phyloP scores from a whole-genome alignment of 805 yeast species.

The Groenewaldozyma salmanticensis region DNA sequence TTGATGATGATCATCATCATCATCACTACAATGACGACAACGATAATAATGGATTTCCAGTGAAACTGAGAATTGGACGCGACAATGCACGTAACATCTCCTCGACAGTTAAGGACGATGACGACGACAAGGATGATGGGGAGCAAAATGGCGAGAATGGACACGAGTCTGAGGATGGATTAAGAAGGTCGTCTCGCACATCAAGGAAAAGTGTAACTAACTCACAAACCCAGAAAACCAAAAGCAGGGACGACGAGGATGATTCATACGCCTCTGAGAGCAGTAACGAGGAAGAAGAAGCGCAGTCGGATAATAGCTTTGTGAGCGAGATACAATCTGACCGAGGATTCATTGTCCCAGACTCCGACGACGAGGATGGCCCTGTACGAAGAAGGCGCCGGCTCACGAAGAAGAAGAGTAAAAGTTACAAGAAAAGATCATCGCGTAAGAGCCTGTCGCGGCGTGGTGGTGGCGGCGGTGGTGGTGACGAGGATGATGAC shows the following conservation, averaged over 20 bases:
- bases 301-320: background rate
- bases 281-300: conserved; percentile 8
- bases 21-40: conserved; percentile 3
- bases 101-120: background rate
- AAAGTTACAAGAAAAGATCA: background rate
- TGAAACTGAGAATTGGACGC: conserved; percentile 14
- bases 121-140: conserved; percentile 4
- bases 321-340: background rate
- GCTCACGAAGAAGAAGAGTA: background rate
- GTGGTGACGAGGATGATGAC: conserved; percentile 5
- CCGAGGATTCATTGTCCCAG: background rate
- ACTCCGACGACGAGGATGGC: conserved; percentile 4
- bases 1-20: conserved; percentile 2
- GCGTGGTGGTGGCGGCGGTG: conserved; percentile 1
- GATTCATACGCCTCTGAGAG: conserved; percentile 1
- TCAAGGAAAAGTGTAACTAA: background rate
- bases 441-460: background rate
- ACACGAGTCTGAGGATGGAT: conserved; percentile 6
- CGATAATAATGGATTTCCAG: conserved; percentile 8
- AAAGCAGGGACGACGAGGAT: conserved; percentile 3
- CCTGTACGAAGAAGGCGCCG: conserved; percentile 1
- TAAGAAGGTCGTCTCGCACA: background rate
- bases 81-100: conserved; percentile 3
- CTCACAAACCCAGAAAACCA: background rate
- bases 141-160: conserved; percentile 6